A percentile compares a stretch with the other conserved stretches of the same genome.
Conservation (phyloP, 495 filamentous ascomycete genomes). For the Jackrogersella minutella region DNA sequence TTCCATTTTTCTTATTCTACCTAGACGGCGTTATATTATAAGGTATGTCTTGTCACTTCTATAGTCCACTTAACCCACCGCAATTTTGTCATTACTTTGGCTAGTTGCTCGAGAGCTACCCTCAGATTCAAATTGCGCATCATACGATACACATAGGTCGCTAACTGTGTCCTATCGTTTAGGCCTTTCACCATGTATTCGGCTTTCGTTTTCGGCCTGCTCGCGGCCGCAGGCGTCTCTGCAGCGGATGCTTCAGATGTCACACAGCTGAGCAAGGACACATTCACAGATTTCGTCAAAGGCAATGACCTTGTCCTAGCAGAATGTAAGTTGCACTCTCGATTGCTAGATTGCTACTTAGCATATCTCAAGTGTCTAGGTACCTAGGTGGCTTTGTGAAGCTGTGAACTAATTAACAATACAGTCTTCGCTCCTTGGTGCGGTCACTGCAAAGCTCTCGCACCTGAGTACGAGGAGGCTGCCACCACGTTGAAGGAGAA, state of each 20-base stretch:
- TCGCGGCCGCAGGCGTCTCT: conserved; percentile 67
- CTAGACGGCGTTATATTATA: conserved; percentile 32
- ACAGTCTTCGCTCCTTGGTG: conserved; percentile 78
- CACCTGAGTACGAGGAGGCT: conserved; percentile 87
- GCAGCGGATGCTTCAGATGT: conserved; percentile 76
- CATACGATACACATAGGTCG: not conserved
- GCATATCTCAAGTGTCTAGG: too few species aligned
- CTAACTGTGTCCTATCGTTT: conserved; percentile 17
- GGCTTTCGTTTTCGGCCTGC: conserved; percentile 61
- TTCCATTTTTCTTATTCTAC: conserved; percentile 10
- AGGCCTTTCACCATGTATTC: conserved; percentile 61
- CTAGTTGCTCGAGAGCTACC: not conserved
- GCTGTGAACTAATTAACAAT: conserved; percentile 12
- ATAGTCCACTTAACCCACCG: not conserved
- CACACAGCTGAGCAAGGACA: conserved; percentile 81
- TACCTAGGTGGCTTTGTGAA: conserved; percentile 9
- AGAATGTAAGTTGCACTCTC: conserved; percentile 67
- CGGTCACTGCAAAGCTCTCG: conserved; percentile 86
- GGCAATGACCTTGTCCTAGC: conserved; percentile 82
- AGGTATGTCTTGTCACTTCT: conserved; percentile 10
- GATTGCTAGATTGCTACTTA: not conserved
- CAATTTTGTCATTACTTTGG: not conserved
- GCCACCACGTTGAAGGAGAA: conserved; percentile 95
- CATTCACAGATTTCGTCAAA: conserved; percentile 84
- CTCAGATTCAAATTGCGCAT: not conserved